Percentiles rank a stretch among this genome's conserved stretches.
Conservation (phyloP, 495 filamentous ascomycete genomes). For the Durotheca rogersii region DNA sequence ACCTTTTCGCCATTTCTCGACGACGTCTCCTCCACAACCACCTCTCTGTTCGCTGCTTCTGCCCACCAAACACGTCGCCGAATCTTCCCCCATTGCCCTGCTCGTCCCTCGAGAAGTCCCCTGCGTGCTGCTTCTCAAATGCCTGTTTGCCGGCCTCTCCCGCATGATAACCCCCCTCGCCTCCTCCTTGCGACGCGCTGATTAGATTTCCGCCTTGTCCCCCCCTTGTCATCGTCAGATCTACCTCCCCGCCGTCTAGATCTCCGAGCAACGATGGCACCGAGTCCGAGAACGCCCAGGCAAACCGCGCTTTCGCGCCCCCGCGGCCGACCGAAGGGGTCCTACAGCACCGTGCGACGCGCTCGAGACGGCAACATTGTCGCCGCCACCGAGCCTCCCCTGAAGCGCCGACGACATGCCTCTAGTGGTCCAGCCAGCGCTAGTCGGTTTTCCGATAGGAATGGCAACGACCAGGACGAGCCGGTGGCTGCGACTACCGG, state of each 20-base stretch:
- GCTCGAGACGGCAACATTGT: constrained; percentile 39
- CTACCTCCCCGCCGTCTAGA: constrained; percentile 19
- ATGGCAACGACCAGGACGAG: constrained; percentile 54
- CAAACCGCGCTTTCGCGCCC: constrained; percentile 42
- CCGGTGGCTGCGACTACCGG: constrained; percentile 34
- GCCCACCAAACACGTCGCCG: not conserved
- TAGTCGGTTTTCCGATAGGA: constrained; percentile 70
- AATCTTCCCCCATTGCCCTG: not conserved
- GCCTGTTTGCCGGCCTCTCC: constrained; percentile 33
- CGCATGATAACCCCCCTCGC: constrained; percentile 35
- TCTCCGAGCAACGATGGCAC: constrained; percentile 40
- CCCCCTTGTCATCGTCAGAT: constrained; percentile 29
- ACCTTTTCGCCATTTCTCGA: constrained; percentile 29
- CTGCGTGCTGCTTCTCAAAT: constrained; percentile 32
- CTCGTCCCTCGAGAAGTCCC: not conserved
- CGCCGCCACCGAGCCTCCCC: constrained; percentile 54
- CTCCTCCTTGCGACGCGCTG: constrained; percentile 39
- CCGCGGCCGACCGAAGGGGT: constrained; percentile 45
- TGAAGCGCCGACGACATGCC: constrained; percentile 61
- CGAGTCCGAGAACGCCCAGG: constrained; percentile 45
- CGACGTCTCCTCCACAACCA: constrained; percentile 24
- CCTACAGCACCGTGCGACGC: constrained; percentile 45
- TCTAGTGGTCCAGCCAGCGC: constrained; percentile 80
- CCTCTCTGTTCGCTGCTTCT: constrained; percentile 5
- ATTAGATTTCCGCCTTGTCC: constrained; percentile 18